Conservation (phyloP, 345 rosid species). For the Syzygium aromaticum region DNA sequence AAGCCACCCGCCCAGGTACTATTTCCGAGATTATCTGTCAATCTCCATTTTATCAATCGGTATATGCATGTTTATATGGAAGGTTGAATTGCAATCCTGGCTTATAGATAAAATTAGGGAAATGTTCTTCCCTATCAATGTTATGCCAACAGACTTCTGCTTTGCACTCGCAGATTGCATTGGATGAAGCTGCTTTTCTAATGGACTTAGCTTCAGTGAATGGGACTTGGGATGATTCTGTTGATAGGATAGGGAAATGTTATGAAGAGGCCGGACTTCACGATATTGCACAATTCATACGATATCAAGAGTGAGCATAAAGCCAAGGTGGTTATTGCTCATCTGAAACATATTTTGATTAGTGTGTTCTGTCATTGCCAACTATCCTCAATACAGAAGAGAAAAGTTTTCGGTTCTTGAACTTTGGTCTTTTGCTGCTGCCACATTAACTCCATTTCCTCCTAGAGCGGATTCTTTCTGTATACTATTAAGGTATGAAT, state of each 20-base stretch:
- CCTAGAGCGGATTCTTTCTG: neutral
- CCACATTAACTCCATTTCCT: neutral
- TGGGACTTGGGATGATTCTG: conserved; percentile 61
- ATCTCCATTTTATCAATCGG: neutral
- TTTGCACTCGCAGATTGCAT: neutral
- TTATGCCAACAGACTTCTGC: neutral
- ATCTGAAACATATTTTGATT: neutral
- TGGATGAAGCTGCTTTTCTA: conserved; percentile 41
- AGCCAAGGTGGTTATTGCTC: neutral
- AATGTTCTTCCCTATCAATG: neutral
- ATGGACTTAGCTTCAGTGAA: conserved; percentile 81
- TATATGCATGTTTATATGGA: neutral
- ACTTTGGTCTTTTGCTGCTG: neutral
- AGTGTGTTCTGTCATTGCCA: neutral
- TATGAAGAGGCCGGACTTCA: conserved; percentile 59
- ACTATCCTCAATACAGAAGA: neutral
- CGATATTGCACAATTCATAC: conserved; percentile 52
- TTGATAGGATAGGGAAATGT: conserved; percentile 54
- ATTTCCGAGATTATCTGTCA: neutral
- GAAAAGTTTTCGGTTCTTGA: neutral
- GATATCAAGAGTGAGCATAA: conserved; percentile 36
- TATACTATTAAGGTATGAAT: neutral
- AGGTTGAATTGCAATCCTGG: neutral
- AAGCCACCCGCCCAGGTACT: conserved; percentile 71
- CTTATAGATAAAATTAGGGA: neutral